phyloP scores from a whole-genome alignment of 2,329 filamentous ascomycete species.

The Cercospora sp. region DNA sequence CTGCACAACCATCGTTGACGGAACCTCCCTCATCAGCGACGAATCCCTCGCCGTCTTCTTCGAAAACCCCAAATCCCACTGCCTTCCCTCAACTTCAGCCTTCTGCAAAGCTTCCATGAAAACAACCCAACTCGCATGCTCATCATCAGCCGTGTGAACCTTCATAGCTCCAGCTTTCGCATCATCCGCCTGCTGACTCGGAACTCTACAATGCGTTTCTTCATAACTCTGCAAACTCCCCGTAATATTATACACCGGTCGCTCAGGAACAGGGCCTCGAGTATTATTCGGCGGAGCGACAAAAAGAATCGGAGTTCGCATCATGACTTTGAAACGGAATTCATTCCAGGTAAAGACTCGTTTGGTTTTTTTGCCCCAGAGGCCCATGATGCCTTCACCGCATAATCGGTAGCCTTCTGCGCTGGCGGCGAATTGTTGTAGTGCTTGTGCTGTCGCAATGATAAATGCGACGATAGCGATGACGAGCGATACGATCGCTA shows the following conservation, averaged over 20 bases:
- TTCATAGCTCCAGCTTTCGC: constrained; percentile 8
- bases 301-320: constrained; percentile 17
- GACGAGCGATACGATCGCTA: constrained; percentile 15
- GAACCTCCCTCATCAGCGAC: not conserved
- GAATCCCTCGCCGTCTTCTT: not conserved
- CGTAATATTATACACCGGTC: constrained; percentile 2
- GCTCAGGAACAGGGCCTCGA: constrained; percentile 2
- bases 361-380: constrained; percentile 15
- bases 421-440: constrained; percentile 17
- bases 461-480: constrained; percentile 20
- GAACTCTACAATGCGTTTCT: constrained; percentile 7
- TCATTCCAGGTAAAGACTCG: constrained; percentile 16
- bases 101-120: constrained; percentile 16
- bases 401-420: constrained; percentile 22
- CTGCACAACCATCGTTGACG: constrained; percentile 11
- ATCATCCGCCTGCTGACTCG: constrained; percentile 1
- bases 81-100: constrained; percentile 8
- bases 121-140: constrained; percentile 16
- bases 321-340: constrained; percentile 19
- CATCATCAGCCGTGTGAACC: constrained; percentile 16
- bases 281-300: constrained; percentile 12
- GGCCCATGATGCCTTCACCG: constrained; percentile 16
- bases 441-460: constrained; percentile 14
- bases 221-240: constrained; percentile 7
- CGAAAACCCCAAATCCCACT: constrained; percentile 10